phyloP scores from a whole-genome alignment of 345 rosid species.

The Triadica sebifera region DNA sequence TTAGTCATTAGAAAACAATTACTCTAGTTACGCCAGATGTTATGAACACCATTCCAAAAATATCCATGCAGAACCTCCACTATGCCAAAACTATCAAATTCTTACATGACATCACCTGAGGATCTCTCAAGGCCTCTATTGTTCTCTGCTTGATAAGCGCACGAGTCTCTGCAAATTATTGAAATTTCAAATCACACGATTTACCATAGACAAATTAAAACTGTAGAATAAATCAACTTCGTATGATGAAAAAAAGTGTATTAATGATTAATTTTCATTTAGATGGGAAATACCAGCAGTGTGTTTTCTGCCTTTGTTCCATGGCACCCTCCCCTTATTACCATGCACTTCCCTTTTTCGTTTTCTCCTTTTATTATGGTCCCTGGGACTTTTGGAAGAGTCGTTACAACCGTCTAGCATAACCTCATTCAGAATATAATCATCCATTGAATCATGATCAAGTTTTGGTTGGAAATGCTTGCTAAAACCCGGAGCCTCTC shows the following conservation, averaged over 20 bases:
- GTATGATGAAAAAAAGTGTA: neutral
- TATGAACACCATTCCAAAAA: neutral
- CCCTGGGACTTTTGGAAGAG: slow-evolving; percentile 15
- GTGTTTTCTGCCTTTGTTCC: slow-evolving; percentile 83
- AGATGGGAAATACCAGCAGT: slow-evolving; percentile 44
- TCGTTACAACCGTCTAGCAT: slow-evolving; percentile 8
- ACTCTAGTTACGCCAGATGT: neutral
- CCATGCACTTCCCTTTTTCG: slow-evolving; percentile 64
- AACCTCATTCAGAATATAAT: slow-evolving; percentile 20
- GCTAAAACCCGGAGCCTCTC: slow-evolving; percentile 22
- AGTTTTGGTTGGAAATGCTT: slow-evolving; percentile 18
- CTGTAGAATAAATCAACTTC: neutral
- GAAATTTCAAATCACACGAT: slow-evolving; percentile 12
- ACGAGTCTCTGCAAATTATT: slow-evolving; percentile 54
- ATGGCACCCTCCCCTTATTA: slow-evolving; percentile 76
- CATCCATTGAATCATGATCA: slow-evolving; percentile 17
- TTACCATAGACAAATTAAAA: slow-evolving; percentile 5
- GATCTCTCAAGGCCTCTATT: slow-evolving; percentile 76
- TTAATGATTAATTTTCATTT: neutral
- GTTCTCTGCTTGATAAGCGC: slow-evolving; percentile 74
- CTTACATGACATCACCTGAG: slow-evolving; percentile 96
- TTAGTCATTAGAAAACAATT: neutral
- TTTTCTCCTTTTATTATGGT: slow-evolving; percentile 41
- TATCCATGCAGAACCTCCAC: slow-evolving; percentile 1
- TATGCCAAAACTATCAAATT: slow-evolving; percentile 33